phyloP scores from a whole-genome alignment of 2,329 filamentous ascomycete species.

The Camptophora hylomeconis region DNA sequence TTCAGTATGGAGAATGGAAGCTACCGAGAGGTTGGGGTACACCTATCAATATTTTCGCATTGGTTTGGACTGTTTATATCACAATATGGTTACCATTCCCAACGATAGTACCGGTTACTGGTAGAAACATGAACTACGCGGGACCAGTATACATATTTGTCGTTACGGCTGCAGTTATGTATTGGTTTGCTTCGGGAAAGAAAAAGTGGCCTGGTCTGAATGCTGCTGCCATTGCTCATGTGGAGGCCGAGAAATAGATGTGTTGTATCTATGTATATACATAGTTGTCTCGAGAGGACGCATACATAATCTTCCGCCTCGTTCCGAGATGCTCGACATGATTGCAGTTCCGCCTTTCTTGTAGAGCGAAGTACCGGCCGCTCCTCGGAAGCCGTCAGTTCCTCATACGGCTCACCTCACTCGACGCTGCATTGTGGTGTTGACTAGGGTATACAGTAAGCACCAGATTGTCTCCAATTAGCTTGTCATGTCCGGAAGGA shows the following conservation, averaged over 20 bases:
- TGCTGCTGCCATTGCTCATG: slow-evolving; percentile 6
- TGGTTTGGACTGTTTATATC: slow-evolving; percentile 21
- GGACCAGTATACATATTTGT: slow-evolving; percentile 22
- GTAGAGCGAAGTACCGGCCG: too few species aligned
- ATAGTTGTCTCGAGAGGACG: too few species aligned
- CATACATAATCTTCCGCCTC: too few species aligned
- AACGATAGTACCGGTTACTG: slow-evolving; percentile 21
- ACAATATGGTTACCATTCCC: slow-evolving; percentile 24
- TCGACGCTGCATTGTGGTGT: too few species aligned
- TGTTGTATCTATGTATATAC: too few species aligned
- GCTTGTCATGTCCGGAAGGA: too few species aligned
- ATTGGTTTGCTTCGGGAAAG: slow-evolving; percentile 14
- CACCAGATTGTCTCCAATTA: too few species aligned
- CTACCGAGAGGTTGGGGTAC: slow-evolving; percentile 20
- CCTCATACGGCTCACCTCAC: too few species aligned
- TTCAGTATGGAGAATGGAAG: slow-evolving; percentile 21
- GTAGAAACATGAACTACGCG: slow-evolving; percentile 27
- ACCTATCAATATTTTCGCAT: slow-evolving; percentile 23
- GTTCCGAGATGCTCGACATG: too few species aligned
- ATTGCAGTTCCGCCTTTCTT: too few species aligned
- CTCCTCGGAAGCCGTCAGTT: too few species aligned
- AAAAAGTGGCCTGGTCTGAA: slow-evolving; percentile 12
- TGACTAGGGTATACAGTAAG: too few species aligned
- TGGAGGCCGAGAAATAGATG: slow-evolving; percentile 10
- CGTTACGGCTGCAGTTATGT: slow-evolving; percentile 9